Conservation (phyloP, 1,284 basidiomycete genomes). For the Sanguinoderma infundibulare region DNA sequence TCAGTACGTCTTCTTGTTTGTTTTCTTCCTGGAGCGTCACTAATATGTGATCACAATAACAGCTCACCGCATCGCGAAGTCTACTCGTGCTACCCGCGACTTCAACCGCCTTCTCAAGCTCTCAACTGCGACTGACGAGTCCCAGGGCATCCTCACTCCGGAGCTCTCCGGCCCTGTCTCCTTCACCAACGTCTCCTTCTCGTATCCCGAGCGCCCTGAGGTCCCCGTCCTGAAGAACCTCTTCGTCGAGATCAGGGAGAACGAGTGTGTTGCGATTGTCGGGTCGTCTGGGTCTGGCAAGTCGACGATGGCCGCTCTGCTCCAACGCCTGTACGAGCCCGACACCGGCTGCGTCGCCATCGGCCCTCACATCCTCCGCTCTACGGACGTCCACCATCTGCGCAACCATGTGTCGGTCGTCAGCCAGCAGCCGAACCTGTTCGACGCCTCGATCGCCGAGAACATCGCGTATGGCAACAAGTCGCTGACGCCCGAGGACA, state of each 20-base stretch:
- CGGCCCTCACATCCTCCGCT: slow-evolving; percentile 53
- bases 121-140: slow-evolving; percentile 64
- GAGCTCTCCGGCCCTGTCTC: slow-evolving; percentile 66
- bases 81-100: slow-evolving; percentile 80
- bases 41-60: slow-evolving; percentile 13
- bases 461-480: slow-evolving; percentile 86
- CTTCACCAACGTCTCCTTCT: slow-evolving; percentile 77
- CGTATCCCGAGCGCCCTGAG: slow-evolving; percentile 83
- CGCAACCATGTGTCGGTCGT: slow-evolving; percentile 88
- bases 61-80: slow-evolving; percentile 84
- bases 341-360: slow-evolving; percentile 64
- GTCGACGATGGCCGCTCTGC: slow-evolving; percentile 81
- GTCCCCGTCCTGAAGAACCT: slow-evolving; percentile 71
- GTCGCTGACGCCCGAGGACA: slow-evolving; percentile 53
- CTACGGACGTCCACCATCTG: slow-evolving; percentile 72
- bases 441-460: slow-evolving; percentile 83
- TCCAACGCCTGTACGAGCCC: slow-evolving; percentile 90
- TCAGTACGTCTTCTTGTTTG: slow-evolving; percentile 62
- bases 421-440: slow-evolving; percentile 84
- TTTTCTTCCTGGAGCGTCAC: slow-evolving; percentile 1
- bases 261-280: slow-evolving; percentile 88
- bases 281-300: slow-evolving; percentile 90
- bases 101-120: slow-evolving; percentile 74
- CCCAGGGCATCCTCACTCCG: slow-evolving; percentile 68
- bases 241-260: slow-evolving; percentile 65